phyloP scores from a whole-genome alignment of 495 filamentous ascomycete genomes.

The Daldinia bambusicola region DNA sequence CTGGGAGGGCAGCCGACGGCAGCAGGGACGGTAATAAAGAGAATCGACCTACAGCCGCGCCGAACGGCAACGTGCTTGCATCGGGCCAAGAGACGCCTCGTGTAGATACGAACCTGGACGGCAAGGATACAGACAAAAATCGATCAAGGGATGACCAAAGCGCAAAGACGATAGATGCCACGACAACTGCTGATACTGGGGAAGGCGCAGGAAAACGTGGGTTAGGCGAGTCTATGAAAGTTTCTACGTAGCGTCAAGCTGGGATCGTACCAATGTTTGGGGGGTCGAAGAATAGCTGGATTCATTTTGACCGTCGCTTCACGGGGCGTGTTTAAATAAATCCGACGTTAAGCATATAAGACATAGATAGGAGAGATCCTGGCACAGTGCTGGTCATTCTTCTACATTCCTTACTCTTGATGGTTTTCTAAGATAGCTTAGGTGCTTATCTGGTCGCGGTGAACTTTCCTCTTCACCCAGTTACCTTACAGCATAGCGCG shows the following conservation, averaged over 20 bases:
- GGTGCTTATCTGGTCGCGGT: conserved; percentile 1
- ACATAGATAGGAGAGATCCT: conserved; percentile 23
- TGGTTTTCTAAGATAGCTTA: conserved; percentile 14
- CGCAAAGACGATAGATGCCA: conserved; percentile 9
- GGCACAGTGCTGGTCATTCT: conserved; percentile 16
- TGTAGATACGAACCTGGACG: conserved; percentile 26
- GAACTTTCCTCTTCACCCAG: conserved; percentile 4
- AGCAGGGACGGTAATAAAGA: conserved; percentile 57
- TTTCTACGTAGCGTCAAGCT: conserved; percentile 11
- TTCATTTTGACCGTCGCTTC: conserved; percentile 10
- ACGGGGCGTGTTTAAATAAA: not conserved
- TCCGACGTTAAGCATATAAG: conserved; percentile 14
- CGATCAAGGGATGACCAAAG: conserved; percentile 29
- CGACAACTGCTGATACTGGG: not conserved
- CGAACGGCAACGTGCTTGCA: not conserved
- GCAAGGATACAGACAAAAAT: conserved; percentile 29
- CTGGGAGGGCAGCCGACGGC: conserved; percentile 25
- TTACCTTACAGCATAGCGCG: conserved; percentile 37
- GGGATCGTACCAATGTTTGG: not conserved
- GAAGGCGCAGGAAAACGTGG: conserved; percentile 15
- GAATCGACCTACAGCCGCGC: conserved; percentile 44
- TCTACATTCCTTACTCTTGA: not conserved
- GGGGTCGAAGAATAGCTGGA: conserved; percentile 6
- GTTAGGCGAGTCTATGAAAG: not conserved
- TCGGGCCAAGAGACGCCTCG: conserved; percentile 27